Evolutionary conservation across 2,329 filamentous ascomycete species (phyloP), one percentile per base, ranked within the genome.

Genomic region (Phoma sp.): DNA sequence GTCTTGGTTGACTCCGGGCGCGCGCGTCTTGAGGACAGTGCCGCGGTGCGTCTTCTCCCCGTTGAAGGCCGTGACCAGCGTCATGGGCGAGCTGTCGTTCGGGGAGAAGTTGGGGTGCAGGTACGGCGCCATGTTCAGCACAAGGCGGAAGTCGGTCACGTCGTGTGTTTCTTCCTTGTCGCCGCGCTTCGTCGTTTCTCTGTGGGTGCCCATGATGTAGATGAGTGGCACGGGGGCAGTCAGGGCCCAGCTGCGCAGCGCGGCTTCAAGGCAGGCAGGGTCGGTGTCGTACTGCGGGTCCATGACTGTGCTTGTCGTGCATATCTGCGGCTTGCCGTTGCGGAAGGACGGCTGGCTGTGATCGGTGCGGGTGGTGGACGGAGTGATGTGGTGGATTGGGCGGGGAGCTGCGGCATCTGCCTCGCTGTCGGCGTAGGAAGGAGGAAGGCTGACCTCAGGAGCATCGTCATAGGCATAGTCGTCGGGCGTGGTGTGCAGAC

Each of bases 41-140:
- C 89, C 89, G n/a, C 89, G 86, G 49, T 83, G 80, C 8, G 83
- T 82, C 58, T 85, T 83, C 61, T 88, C 83, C 47, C 79, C 75
- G 64, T 87, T 84, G 43, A 83, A 78, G 0, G 83, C 83, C 0
- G 83, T 82, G 8, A 46, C 43, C 9, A 76, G 60, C 1, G 50
- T 50, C 70, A 73, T 75, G 25, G 61, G 64, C 0, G 59, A 60
- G 0, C 54, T 48, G 35, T 68, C 62, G 6, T 47, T 36, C 6
- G 54, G 32, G 7, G 64, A 45, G 44, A 66, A 68, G 39, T 67
- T 55, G 1, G 47, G 54, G 9, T 58, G 50, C 8, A 76, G 53
- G 52, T 72, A 76, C 1, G 59, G 54, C 14, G 66, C 62, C 22
- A 76, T 52, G 44, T 68, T 67, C n/a, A 76, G 58, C 9, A 72